Evolutionary conservation across 2,329 filamentous ascomycete species (phyloP).

Genomic region (Beauveria sp.): DNA sequence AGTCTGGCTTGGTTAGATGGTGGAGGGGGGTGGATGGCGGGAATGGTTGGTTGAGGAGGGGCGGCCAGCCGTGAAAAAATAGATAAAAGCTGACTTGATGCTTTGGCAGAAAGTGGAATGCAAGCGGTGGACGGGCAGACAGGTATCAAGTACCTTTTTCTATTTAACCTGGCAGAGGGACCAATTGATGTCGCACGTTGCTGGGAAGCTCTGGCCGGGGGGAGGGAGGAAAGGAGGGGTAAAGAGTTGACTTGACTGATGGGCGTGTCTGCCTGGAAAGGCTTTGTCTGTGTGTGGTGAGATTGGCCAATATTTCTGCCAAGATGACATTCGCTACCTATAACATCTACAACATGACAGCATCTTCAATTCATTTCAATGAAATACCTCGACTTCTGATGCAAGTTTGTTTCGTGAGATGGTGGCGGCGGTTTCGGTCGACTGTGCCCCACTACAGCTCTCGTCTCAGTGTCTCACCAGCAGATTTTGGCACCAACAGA

Average conservation of each 20-base stretch:
- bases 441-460: background rate
- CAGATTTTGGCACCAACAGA: background rate
- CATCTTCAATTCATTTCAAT: too few relatives aligned
- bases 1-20: background rate
- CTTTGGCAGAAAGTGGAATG: conserved; percentile 3
- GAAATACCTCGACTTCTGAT: background rate
- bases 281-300: background rate
- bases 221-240: background rate
- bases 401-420: conserved; percentile 6
- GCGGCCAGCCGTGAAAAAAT: background rate
- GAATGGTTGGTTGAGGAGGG: conserved; percentile 10
- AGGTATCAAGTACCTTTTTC: background rate
- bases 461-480: background rate
- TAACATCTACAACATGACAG: too few relatives aligned
- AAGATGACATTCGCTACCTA: too few relatives aligned
- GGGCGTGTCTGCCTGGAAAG: too few relatives aligned
- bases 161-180: background rate
- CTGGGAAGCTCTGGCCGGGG: background rate
- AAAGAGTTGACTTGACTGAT: background rate
- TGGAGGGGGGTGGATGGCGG: conserved; percentile 1
- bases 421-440: conserved; percentile 6
- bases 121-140: conserved; percentile 3
- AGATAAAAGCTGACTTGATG: background rate
- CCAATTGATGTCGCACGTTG: conserved; percentile 9
- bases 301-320: background rate